Percentiles rank a stretch among this genome's conserved stretches.
phyloP scores from a whole-genome alignment of 2,329 filamentous ascomycete species.

The Neopestalotiopsis rosae region DNA sequence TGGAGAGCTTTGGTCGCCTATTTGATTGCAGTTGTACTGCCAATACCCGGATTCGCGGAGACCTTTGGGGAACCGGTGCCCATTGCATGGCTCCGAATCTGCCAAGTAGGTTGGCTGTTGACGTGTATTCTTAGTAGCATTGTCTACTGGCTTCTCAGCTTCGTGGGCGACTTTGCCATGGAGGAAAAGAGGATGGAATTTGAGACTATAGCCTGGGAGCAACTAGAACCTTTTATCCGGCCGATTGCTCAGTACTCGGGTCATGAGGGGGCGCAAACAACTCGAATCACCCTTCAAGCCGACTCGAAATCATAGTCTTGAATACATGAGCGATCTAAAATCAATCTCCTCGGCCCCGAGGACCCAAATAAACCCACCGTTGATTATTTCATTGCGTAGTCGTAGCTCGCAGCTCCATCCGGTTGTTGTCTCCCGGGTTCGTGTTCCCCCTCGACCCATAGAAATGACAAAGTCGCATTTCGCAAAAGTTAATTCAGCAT shows the following conservation, averaged over 20 bases:
- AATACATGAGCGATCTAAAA: not conserved
- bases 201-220: conserved; percentile 19
- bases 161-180: conserved; percentile 8
- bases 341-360: no score
- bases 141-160: conserved; percentile 18
- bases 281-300: not conserved
- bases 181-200: conserved; percentile 17
- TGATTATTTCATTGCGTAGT: no score
- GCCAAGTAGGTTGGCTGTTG: conserved; percentile 3
- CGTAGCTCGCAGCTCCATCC: no score
- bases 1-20: conserved; percentile 21
- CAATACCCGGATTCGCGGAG: conserved; percentile 16
- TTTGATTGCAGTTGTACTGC: conserved; percentile 12
- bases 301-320: not conserved
- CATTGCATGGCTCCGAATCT: not conserved
- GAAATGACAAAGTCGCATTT: not conserved
- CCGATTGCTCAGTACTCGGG: not conserved
- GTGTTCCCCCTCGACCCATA: not conserved
- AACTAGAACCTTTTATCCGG: conserved; percentile 19
- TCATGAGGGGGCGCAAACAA: not conserved
- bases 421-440: not conserved
- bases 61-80: conserved; percentile 11
- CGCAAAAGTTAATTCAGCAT: not conserved
- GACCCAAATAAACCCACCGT: no score
- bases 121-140: conserved; percentile 19